Base-by-base conservation (phyloP, 441 rosid genomes). In the Dalechampia spathulata region DNA sequence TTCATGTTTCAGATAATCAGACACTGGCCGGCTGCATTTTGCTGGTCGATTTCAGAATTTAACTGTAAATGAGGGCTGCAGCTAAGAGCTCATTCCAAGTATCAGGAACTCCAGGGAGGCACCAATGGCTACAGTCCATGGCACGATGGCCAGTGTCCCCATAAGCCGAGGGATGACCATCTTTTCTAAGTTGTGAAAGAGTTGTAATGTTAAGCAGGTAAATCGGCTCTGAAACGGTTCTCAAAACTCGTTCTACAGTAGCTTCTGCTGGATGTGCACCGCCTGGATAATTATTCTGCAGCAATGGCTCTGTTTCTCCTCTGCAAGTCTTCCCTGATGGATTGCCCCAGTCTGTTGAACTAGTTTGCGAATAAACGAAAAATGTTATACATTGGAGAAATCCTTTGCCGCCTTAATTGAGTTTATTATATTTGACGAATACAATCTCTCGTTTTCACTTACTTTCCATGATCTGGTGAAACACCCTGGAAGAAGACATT, bases 101-200 rank as follows among this genome's bases (percentile, higher is more conserved):
- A 28, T 59, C 63, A 49, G 63, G 63, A 40, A 60, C 63, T 49
- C 56, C 63, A 14, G 56, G 56, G 30, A 60, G 63, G 56, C 63
- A 60, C 63, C 63, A 49, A 49, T 60, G 63, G 56, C 56, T 60
- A 49, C 63, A 60, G 42, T 60, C 63, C 8, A 11, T 14, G 41
- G 56, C 49, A 8, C 19, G 56, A 40, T 26, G 47, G 8, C 55
- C 48, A 5, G 49, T 27, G 22, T 25, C 13, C 3, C 55, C 63
- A 60, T 60, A 60, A 49, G 15, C 63, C 27, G 63, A 49, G 2
- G 63, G 63, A 14, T 60, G 63, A 10, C 56, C 63, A 38, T 60
- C 63, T 60, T 60, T 60, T 49, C 56, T 49, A 20, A 39, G 1
- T 14, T 49, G 48, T 27, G 56, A 60, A 26, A 60, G 63, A 11